Evolutionary conservation across 768 basidiomycete species (phyloP), one percentile per base, ranked within the genome.

Genomic region (Tulasnella sp.): DNA sequence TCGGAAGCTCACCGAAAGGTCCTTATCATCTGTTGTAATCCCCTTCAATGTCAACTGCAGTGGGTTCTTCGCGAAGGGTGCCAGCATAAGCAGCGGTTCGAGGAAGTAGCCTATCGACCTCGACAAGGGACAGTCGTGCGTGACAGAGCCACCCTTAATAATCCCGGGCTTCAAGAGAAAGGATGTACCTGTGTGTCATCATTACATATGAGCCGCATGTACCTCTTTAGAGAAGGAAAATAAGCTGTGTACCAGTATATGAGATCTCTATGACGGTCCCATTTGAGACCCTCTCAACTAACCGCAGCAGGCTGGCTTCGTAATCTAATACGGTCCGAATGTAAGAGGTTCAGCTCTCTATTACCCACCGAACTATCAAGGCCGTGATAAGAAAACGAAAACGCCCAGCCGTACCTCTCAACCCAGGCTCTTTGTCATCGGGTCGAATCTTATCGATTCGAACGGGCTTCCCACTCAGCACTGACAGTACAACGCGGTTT

Each of bases 181-280:
- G 2, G 91, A 82, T 54, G 94, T 97, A 76, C 93, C 92, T 92
- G 25, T 11, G n/a, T n/a, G 12, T 15, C 3, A 55, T 7, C 44
- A 15, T 4, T 17, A 29, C 29, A n/a, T n/a, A 41, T 19, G 15
- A 3, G 4, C 31, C 41, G n/a, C 25, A 25, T n/a, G 29, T 24
- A 29, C 50, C 50, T 9, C 21, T 52, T 31, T n/a, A n/a, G n/a
- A 52, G 8, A 22, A 52, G 11, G 43, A 24, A 19, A 44, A 15
- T 30, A 15, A 24, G 11, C 15, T 11, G 21, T 80, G 56, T 63
- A 86, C 92, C 94, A 21, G 96, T 98, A 5, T 93, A 85, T 1
- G 92, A 94, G 53, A 99, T 98, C 70, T 98, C 96, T 61, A 98
- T 87, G 27, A 89, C 73, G 4, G 89, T 89, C 1, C 94, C 96